phyloP scores from a whole-genome alignment of 345 rosid genomes.

The Litchi chinensis region DNA sequence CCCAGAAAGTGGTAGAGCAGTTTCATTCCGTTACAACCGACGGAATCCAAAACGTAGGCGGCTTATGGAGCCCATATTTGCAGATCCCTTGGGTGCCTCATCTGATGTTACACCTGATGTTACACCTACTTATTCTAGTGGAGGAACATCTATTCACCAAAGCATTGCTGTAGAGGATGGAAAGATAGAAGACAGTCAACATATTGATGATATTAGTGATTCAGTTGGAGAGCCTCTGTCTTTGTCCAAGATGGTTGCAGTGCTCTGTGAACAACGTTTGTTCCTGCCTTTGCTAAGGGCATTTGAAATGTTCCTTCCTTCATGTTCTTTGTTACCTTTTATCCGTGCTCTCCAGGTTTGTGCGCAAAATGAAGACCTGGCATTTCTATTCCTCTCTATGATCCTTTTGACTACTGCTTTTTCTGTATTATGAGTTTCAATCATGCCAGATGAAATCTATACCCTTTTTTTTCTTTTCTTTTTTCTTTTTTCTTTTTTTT shows the following conservation, averaged over 20 bases:
- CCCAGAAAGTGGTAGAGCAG: slow-evolving; percentile 53
- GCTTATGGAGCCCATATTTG: slow-evolving; percentile 58
- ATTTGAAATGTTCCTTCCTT: slow-evolving; percentile 97
- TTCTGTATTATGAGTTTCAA: not conserved
- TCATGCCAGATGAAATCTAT: slow-evolving; percentile 2
- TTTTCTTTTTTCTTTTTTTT: too few relatives aligned
- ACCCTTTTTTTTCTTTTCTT: not conserved
- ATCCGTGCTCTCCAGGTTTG: slow-evolving; percentile 97
- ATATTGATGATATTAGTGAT: slow-evolving; percentile 47
- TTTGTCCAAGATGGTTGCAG: slow-evolving; percentile 92
- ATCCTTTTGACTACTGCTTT: slow-evolving; percentile 10
- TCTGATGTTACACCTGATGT: slow-evolving; percentile 44
- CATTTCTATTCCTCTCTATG: slow-evolving; percentile 19
- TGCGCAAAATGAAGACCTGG: slow-evolving; percentile 25
- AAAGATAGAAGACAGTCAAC: slow-evolving; percentile 41
- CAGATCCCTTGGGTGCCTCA: slow-evolving; percentile 40
- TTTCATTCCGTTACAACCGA: slow-evolving; percentile 82
- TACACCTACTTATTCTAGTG: slow-evolving; percentile 35
- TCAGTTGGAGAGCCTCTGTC: slow-evolving; percentile 63
- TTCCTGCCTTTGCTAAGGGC: slow-evolving; percentile 94
- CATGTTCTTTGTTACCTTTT: slow-evolving; percentile 86
- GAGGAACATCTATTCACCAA: slow-evolving; percentile 34
- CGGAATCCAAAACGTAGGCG: slow-evolving; percentile 84
- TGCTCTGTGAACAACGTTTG: slow-evolving; percentile 87
- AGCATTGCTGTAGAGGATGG: slow-evolving; percentile 50